Base-by-base conservation (phyloP, 441 rosid species). In the Breynia disticha region DNA sequence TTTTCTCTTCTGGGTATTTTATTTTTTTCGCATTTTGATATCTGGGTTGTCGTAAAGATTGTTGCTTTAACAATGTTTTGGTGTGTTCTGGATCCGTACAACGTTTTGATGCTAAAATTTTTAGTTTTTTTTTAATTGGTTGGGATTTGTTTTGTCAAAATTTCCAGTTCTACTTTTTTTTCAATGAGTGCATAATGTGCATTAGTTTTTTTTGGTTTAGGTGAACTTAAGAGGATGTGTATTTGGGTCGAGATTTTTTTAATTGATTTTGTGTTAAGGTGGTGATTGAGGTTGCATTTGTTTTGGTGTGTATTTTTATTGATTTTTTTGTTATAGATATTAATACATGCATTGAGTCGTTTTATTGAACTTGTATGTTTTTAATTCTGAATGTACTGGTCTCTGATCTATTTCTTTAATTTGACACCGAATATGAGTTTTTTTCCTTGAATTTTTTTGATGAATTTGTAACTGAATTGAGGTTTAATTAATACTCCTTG, bases 1-100 rank as follows among this genome's bases (percentile, higher is more conserved):
- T 67, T 60, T 66, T 62, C 28, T 56, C 28, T 67, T 45, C 59
- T 66, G 71, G 72, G 72, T 71, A 9, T n/a, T 62, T 63, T 58
- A 18, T 59, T n/a, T 64, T 62, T 56, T 38, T 54, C 50, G 52
- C 66, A 17, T 57, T 71, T 50, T 52, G 9, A 59, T 41, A 50
- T 67, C 60, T 54, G 65, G 51, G 63, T 66, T 21, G 54, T 41
- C n/a, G 50, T 20, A 5, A 53, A 68, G 64, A 52, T 63, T 61
- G 57, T 60, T 59, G 68, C 56, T 52, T 59, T 57, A 15, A 47
- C 53, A 37, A 57, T 64, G 39, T 13, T n/a, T 51, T 41, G 56
- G 35, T 28, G 35, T 5, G 12, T 65, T 15, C 46, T 44, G 35
- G 71, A 71, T 67, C 72, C 50, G 35, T 60, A 16, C 22, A 22